phyloP scores from a whole-genome alignment of 495 filamentous ascomycete species.

The Neurospora intermedia region DNA sequence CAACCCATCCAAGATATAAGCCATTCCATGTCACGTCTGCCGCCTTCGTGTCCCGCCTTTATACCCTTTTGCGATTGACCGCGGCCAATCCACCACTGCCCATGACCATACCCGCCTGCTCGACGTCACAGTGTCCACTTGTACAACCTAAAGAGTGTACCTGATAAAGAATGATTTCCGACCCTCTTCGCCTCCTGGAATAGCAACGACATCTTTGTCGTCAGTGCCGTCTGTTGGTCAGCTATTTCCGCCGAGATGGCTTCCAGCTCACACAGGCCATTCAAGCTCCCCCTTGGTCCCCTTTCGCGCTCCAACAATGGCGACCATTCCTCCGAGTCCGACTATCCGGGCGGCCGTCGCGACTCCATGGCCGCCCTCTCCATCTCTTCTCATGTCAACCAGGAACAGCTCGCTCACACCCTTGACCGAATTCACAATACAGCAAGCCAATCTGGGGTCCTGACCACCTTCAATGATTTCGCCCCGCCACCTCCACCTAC shows the following conservation, averaged over 20 bases:
- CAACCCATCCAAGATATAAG: background rate
- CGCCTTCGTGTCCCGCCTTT: background rate
- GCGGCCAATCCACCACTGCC: background rate
- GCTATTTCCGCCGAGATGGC: background rate
- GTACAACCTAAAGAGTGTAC: background rate
- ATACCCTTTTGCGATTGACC: background rate
- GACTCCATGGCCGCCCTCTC: constrained; percentile 57
- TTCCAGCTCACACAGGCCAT: background rate
- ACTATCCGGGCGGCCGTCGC: constrained; percentile 27
- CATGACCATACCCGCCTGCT: background rate
- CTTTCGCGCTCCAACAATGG: background rate
- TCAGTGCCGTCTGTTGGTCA: background rate
- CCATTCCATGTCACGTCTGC: background rate
- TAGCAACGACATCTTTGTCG: background rate
- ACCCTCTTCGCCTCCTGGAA: background rate
- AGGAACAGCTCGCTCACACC: constrained; percentile 57
- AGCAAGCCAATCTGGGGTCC: constrained; percentile 64
- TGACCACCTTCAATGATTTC: constrained; percentile 88
- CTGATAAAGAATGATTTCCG: background rate
- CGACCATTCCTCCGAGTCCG: background rate
- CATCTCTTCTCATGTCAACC: constrained; percentile 46
- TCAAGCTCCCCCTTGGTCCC: background rate
- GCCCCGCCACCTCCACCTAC: constrained; percentile 41
- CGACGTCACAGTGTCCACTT: background rate
- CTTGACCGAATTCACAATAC: constrained; percentile 78